Percentiles rank a stretch among this genome's conserved stretches.
These are phyloP conservation scores for Melastoma malabathricum DNA, from an alignment of 345 rosid species.

Conservation along the genomic window DNA sequence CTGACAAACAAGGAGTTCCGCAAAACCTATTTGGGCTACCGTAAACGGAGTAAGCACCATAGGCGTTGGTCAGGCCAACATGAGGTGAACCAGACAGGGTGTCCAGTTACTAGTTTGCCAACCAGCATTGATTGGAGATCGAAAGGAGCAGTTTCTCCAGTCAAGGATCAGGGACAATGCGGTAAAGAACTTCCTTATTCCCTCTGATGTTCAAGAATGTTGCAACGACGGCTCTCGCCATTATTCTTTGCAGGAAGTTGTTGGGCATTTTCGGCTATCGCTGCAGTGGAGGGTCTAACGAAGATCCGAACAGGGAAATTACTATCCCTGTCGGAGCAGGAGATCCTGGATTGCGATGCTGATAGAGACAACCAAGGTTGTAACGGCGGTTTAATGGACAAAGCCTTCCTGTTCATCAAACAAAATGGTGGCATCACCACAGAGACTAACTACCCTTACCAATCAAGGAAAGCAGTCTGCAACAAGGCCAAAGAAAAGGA, in stretches of 20 bases:
- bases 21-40: conserved; percentile 7
- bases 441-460: conserved; percentile 31
- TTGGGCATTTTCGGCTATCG: conserved; percentile 92
- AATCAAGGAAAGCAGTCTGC: conserved; percentile 23
- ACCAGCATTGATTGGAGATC: conserved; percentile 19
- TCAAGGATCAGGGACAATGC: conserved; percentile 27
- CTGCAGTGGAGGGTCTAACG: conserved; percentile 75
- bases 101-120: conserved; percentile 10
- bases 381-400: conserved; percentile 24
- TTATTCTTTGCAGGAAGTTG: conserved; percentile 48
- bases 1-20: conserved; percentile 19
- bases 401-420: conserved; percentile 29
- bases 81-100: background rate
- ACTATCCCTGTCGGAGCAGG: conserved; percentile 66
- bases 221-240: background rate
- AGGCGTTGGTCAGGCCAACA: background rate
- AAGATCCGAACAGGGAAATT: conserved; percentile 53
- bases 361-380: conserved; percentile 27
- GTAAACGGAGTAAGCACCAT: background rate
- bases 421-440: conserved; percentile 36
- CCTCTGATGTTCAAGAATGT: background rate
- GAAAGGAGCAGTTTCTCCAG: conserved; percentile 22
- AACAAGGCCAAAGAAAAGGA: conserved; percentile 5
- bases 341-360: conserved; percentile 70
- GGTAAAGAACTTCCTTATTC: conserved; percentile 9